Base-by-base conservation (phyloP, 768 basidiomycete genomes). In the Mrakia frigida region DNA sequence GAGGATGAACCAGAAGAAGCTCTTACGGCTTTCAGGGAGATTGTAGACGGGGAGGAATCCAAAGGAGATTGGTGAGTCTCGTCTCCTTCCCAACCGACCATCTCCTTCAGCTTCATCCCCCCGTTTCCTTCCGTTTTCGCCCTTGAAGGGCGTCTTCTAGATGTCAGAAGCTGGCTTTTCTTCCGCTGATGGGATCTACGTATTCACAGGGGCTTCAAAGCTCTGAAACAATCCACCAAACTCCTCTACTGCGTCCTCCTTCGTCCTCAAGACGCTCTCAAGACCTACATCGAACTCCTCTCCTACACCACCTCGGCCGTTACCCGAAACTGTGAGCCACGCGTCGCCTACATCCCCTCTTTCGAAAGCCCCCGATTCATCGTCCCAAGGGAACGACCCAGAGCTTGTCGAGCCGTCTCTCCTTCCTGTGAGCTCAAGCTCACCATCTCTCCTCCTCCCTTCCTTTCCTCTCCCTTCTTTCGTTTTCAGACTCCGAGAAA, bases 151-250 rank as follows among this genome's bases (percentile, higher is more conserved):
- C n/a, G n/a, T n/a, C n/a, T n/a, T n/a, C n/a, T n/a, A n/a, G n/a
- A n/a, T n/a, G n/a, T n/a, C n/a, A n/a, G n/a, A n/a, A n/a, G n/a
- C n/a, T n/a, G n/a, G n/a, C n/a, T n/a, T n/a, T n/a, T n/a, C n/a
- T n/a, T n/a, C n/a, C n/a, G n/a, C n/a, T n/a, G n/a, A n/a, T n/a
- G n/a, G n/a, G n/a, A n/a, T n/a, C n/a, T n/a, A n/a, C n/a, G n/a
- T n/a, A n/a, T 25, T 39, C 65, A 52, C 80, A 98, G 95, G 96
- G 97, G 95, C 2, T 99, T 99, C 88, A 99, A 99, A 83, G 93
- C 95, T 7, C 87, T 99, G 77, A 99, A 99, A 81, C 97, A 99
- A 81, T 92, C 92, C 70, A 98, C 95, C 25, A 99, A 99, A 83
- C 86, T 98, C 71, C 88, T 95, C 74, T 99, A 91, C 83, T 87